Evolutionary conservation across 2,329 filamentous ascomycete genomes (phyloP).

Genomic region (Fusarium redolens): DNA sequence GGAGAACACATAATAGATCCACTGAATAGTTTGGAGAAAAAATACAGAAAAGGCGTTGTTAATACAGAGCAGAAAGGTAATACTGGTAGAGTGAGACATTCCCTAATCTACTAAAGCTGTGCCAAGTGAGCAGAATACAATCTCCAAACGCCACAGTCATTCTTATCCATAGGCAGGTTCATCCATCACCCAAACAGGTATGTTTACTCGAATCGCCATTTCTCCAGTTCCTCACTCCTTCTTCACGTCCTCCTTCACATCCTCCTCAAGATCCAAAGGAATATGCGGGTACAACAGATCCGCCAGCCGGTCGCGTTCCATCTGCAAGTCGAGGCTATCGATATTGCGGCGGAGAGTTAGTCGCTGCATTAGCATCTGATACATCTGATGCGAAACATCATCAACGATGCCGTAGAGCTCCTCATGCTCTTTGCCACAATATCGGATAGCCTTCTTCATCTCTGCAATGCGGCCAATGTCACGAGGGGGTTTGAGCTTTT

Average conservation of each 20-base stretch:
- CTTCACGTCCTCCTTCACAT: no score
- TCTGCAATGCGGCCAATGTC: fast-evolving
- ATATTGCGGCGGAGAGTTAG: neutral
- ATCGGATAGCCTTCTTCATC: fast-evolving
- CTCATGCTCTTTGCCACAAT: fast-evolving
- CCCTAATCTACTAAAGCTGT: neutral
- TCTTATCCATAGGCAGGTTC: no score
- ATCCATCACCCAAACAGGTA: neutral
- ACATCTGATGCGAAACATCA: fast-evolving
- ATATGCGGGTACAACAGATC: neutral
- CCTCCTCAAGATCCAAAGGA: no score
- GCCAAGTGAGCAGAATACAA: neutral
- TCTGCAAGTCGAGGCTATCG: fast-evolving
- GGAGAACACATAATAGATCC: no score
- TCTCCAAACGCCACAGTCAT: neutral
- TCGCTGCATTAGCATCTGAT: neutral
- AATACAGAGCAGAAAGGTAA: neutral
- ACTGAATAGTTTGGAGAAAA: no score
- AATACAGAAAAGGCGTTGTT: neutral
- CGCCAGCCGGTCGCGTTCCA: neutral
- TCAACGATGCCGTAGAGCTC: fast-evolving
- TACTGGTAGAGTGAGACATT: neutral
- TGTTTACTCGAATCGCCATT: fast-evolving
- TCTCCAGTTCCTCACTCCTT: neutral
- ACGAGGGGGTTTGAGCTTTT: neutral